Percentiles rank a stretch among this genome's conserved stretches.
phyloP scores from a whole-genome alignment of 306 rosid species.

The Astragalus glycyphyllos region DNA sequence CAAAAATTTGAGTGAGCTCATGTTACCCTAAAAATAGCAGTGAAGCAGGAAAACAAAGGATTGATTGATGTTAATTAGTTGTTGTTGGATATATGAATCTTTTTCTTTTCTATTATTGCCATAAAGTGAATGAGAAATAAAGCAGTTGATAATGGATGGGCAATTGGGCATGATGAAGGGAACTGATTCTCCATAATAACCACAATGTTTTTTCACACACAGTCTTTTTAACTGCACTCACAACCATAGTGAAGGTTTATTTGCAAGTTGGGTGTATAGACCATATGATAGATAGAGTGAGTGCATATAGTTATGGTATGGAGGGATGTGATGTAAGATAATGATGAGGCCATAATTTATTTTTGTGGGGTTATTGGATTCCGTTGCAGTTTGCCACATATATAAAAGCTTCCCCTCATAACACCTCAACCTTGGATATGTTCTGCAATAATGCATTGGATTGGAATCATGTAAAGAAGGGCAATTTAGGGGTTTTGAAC shows the following conservation, averaged over 20 bases:
- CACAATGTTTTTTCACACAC: constrained; percentile 2
- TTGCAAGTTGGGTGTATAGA: constrained; percentile 29
- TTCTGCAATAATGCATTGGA: constrained; percentile 74
- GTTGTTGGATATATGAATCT: constrained; percentile 61
- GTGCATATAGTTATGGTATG: not conserved
- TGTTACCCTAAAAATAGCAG: constrained; percentile 28
- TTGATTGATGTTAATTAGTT: not conserved
- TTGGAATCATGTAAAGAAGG: constrained; percentile 69
- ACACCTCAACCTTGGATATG: constrained; percentile 54
- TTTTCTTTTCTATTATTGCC: constrained; percentile 73
- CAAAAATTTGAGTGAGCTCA: constrained; percentile 11
- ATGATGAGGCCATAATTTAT: constrained; percentile 4
- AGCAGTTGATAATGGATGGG: too few species aligned
- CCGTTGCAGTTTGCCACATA: constrained; percentile 52
- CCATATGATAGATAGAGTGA: too few species aligned
- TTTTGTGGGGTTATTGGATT: constrained; percentile 44
- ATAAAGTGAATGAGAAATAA: constrained; percentile 43
- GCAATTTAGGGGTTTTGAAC: constrained; percentile 45
- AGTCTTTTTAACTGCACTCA: constrained; percentile 12
- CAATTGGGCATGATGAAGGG: constrained; percentile 57
- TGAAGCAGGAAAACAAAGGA: constrained; percentile 17
- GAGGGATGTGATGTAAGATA: not conserved
- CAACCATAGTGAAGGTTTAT: constrained; percentile 53
- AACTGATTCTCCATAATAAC: constrained; percentile 53
- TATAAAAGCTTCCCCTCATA: constrained; percentile 75